These are phyloP conservation scores for Trichoderma sp. DNA, from an alignment of 2,329 filamentous ascomycete genomes.

Conservation along the genomic window DNA sequence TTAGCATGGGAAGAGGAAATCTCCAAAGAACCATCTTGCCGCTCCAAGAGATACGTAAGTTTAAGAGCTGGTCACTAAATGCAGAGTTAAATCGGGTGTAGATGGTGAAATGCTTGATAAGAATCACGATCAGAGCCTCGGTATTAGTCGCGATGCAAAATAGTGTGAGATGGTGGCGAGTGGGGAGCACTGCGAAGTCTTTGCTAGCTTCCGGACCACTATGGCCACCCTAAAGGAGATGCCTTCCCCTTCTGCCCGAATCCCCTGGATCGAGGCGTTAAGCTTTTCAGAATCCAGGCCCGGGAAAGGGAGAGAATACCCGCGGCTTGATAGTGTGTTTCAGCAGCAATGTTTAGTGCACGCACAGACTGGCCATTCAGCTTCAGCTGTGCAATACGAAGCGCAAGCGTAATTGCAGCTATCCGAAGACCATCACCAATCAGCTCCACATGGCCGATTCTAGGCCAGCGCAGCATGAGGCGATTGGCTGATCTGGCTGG, in stretches of 20 bases:
- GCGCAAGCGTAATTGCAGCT: neutral
- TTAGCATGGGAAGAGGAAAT: neutral
- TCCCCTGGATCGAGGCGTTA: slow-evolving; percentile 23
- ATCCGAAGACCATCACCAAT: slow-evolving; percentile 2
- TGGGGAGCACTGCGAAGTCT: neutral
- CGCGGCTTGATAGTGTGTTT: slow-evolving; percentile 22
- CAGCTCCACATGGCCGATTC: slow-evolving; percentile 3
- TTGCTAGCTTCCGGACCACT: neutral
- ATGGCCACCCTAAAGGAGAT: neutral
- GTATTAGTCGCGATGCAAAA: slow-evolving; percentile 1
- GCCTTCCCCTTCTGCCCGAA: slow-evolving; percentile 15
- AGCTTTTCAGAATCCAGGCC: neutral
- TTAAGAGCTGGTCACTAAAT: no score
- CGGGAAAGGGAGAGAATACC: neutral
- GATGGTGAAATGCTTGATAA: neutral
- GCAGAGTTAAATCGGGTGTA: neutral
- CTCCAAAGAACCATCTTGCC: neutral
- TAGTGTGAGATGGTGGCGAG: slow-evolving; percentile 1
- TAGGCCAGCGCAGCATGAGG: neutral
- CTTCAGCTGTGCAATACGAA: slow-evolving; percentile 8
- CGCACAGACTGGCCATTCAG: slow-evolving; percentile 13
- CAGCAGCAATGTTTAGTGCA: slow-evolving; percentile 7
- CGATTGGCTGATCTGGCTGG: slow-evolving; percentile 10
- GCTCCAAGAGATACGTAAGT: neutral
- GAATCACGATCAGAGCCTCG: neutral